Base-by-base conservation (phyloP, 495 filamentous ascomycete species). In the Podospora fimiseda region DNA sequence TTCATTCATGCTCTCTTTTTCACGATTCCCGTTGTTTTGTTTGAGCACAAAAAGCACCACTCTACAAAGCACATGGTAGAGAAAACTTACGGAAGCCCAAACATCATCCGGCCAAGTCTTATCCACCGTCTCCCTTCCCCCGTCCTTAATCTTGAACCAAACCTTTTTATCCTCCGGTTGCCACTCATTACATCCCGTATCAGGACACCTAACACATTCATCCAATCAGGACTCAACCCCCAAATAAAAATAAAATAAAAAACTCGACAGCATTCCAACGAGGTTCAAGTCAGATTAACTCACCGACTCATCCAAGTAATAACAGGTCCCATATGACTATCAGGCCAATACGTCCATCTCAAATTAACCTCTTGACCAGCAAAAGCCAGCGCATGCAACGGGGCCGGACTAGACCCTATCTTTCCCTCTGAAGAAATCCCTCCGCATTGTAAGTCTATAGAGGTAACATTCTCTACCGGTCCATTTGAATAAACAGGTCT, bases 341-440 rank as follows among this genome's bases (percentile, higher is more conserved):
- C 66, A 8, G 81, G 81, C 81, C 80, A 86, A 2, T 63, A 30
- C 0, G 76, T 80, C 82, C 82, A 85, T 51, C 80, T 76, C n/a
- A 87, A 69, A 53, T 74, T 72, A 42, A 84, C 75, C 1, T 60
- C 69, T 20, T 68, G 71, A 43, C 80, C 79, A 15, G 80, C 80
- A 43, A 66, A 67, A n/a, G 72, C 73, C 14, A 70, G 57, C 33
- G 77, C 79, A 43, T 73, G 73, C 36, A 79, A 62, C 3, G 74
- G 67, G 41, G 73, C 85, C 3, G 80, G 78, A 16, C 70, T 69
- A 15, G 77, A 72, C 6, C 72, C 74, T 8, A 57, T 49, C 50
- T 62, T 60, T n/a, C 65, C 70, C 30, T 64, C 60, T 21, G 60
- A 57, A 19, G 54, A 62, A 15, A 62, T 70, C 2, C 66, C 70